Evolutionary conservation across 176 grass and related monocot species (phyloP).

Genomic region (Oryza officinalis): DNA sequence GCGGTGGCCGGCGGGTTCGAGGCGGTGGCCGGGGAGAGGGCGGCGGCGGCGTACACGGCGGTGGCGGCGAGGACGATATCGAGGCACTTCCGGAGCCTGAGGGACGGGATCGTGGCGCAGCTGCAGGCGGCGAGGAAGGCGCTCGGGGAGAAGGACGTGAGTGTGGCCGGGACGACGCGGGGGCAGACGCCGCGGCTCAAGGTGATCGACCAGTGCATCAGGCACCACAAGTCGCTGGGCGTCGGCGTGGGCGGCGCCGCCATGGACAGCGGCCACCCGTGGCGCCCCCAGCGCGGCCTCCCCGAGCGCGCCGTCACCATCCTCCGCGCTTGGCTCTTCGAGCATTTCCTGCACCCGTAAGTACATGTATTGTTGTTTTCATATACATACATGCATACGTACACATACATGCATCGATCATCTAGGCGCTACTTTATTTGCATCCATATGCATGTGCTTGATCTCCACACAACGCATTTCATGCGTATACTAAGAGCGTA

Average conservation of each 20-base stretch:
- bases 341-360: conserved; percentile 96
- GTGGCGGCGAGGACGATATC: conserved; percentile 83
- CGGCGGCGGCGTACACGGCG: conserved; percentile 64
- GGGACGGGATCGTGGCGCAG: conserved; percentile 75
- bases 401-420: neutral
- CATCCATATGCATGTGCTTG: no score
- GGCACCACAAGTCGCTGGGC: conserved; percentile 68
- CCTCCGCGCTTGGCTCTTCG: conserved; percentile 91
- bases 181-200: conserved; percentile 78
- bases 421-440: neutral
- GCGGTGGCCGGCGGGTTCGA: conserved; percentile 65
- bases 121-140: conserved; percentile 56
- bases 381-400: neutral
- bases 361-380: neutral
- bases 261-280: conserved; percentile 70
- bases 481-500: no score
- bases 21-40: conserved; percentile 64
- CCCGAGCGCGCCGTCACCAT: conserved; percentile 84
- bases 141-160: conserved; percentile 73
- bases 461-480: neutral
- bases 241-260: conserved; percentile 54
- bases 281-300: conserved; percentile 80
- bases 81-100: conserved; percentile 68
- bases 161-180: conserved; percentile 44
- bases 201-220: conserved; percentile 83